Conservation (phyloP, 2,329 filamentous ascomycete species). For the Rugonectria rugulosa region DNA sequence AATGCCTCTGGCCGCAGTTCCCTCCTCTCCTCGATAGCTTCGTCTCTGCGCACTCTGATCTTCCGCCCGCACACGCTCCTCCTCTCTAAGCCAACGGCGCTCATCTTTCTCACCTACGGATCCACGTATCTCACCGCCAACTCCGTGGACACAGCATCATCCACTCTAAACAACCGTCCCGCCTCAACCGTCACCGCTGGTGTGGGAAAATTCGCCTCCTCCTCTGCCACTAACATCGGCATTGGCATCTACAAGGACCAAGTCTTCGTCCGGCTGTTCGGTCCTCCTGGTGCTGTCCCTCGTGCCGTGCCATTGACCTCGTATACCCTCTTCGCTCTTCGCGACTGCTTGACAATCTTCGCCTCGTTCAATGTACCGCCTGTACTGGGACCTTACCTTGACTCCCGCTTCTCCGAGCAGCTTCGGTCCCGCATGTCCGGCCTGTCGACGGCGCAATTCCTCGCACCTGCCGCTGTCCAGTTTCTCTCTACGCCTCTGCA, state of each 20-base stretch:
- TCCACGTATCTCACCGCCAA: conserved; percentile 93
- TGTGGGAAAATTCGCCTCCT: conserved; percentile 80
- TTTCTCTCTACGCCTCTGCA: conserved; percentile 84
- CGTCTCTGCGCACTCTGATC: conserved; percentile 64
- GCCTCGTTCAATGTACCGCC: conserved; percentile 91
- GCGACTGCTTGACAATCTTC: conserved; percentile 90
- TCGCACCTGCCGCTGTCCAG: conserved; percentile 81
- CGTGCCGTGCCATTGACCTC: conserved; percentile 72
- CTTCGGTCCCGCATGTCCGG: conserved; percentile 55
- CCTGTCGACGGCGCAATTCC: conserved; percentile 77
- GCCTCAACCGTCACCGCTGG: conserved; percentile 75
- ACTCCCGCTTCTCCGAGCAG: conserved; percentile 60
- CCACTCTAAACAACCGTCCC: conserved; percentile 65
- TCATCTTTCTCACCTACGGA: conserved; percentile 80
- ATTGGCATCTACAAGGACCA: conserved; percentile 91
- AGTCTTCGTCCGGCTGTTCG: conserved; percentile 84
- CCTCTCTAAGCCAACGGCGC: conserved; percentile 70
- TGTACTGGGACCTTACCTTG: conserved; percentile 74
- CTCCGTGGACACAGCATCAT: conserved; percentile 78
- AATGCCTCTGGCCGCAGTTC: conserved; percentile 76
- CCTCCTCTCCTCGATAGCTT: conserved; percentile 65
- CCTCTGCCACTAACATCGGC: conserved; percentile 81
- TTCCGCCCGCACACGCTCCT: conserved; percentile 68
- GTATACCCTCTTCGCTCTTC: conserved; percentile 79
- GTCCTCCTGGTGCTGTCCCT: conserved; percentile 60